Base-by-base conservation (phyloP, 2,329 filamentous ascomycete genomes). In the Apiospora rasikravindrae region DNA sequence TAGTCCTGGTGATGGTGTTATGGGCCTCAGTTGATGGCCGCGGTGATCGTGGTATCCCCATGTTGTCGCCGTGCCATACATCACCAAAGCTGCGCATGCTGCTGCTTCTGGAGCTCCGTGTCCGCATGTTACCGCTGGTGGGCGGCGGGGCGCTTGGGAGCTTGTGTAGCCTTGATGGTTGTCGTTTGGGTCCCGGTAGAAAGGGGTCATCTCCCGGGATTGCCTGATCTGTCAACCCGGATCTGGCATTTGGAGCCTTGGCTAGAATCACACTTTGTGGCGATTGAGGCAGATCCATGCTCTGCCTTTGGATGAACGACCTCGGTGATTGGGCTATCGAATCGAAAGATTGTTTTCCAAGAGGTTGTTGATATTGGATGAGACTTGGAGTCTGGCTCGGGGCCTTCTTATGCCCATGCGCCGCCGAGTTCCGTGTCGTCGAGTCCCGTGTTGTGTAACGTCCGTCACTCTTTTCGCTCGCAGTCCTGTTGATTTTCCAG, bases 181-280 rank as follows among this genome's bases (percentile, higher is more conserved):
- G 86, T 14, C 88, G 85, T 78, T 86, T 90, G 0, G 87, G 82
- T 14, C 84, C 82, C 10, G 86, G 80, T 42, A 92, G 79, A 74
- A 90, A 92, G 4, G 90, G 88, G 66, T 87, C 86, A 72, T 88
- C 90, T 45, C 90, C 90, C 6, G 89, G 89, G 2, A 91, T 79
- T 1, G 86, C 80, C 75, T 91, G 88, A 73, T 92, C 90, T 2
- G 90, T 92, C 7, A 92, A 84, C 22, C 90, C 90, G 1, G 85
- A 85, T 26, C 90, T 84, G n/a, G 90, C 84, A 75, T 92, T 92
- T 16, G 90, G 90, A 8, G 90, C 90, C 67, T 86, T 84, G 16
- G 89, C 89, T 40, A 90, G 82, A 13, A 90, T 85, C 0, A 88
- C 86, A 2, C 87, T 83, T 33, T 83, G 80, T 1, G 87, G 86